Evolutionary conservation across 2,329 filamentous ascomycete species (phyloP).

Genomic region (Knufia petricola): DNA sequence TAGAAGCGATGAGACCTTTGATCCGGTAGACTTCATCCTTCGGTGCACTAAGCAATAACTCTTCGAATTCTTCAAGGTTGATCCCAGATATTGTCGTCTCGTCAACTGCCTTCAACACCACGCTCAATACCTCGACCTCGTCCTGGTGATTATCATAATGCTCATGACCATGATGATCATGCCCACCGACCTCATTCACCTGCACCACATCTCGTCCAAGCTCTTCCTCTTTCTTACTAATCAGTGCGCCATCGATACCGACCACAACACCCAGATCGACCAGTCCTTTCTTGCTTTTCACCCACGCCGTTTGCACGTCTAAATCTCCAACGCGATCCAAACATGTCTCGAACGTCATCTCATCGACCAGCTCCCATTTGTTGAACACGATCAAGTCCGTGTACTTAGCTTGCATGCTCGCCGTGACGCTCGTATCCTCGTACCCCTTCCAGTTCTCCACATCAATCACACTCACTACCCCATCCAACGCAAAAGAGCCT

Average conservation of each 20-base stretch:
- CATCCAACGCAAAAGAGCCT: constrained; percentile 65
- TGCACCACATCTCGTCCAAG: constrained; percentile 14
- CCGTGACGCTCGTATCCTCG: constrained; percentile 82
- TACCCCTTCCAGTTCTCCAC: constrained; percentile 94
- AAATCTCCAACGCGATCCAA: constrained; percentile 71
- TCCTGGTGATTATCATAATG: constrained; percentile 56
- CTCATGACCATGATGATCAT: constrained; percentile 33
- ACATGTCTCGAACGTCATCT: constrained; percentile 65
- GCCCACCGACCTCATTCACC: constrained; percentile 23
- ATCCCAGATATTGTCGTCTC: constrained; percentile 38
- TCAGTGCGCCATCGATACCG: constrained; percentile 73
- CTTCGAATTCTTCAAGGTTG: constrained; percentile 51
- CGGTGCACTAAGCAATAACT: constrained; percentile 59
- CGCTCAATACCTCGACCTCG: constrained; percentile 84
- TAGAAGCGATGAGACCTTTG: constrained; percentile 55
- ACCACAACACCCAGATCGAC: constrained; percentile 73
- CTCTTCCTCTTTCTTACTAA: constrained; percentile 32
- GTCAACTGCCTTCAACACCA: constrained; percentile 41
- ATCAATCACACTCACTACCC: constrained; percentile 81
- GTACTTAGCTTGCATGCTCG: constrained; percentile 76
- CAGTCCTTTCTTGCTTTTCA: constrained; percentile 72
- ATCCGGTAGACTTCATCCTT: constrained; percentile 96
- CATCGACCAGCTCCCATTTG: constrained; percentile 74
- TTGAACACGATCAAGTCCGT: constrained; percentile 88
- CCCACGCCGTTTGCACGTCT: constrained; percentile 69